A percentile compares a stretch with the other conserved stretches of the same genome.
Conservation (phyloP, 805 yeast species). For the Pichia exigua region DNA sequence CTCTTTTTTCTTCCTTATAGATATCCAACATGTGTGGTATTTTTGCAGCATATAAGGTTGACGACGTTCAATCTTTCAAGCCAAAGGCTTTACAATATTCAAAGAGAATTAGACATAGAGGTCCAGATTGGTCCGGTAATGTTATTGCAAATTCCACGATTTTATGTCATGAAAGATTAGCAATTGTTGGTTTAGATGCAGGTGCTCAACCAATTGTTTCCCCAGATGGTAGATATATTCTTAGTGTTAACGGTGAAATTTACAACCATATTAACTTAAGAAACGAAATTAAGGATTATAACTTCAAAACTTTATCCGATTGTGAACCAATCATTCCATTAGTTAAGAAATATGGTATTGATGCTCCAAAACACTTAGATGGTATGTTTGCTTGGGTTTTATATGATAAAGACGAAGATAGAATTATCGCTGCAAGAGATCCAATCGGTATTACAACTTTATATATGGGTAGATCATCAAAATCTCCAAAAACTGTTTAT, state of each 20-base stretch:
- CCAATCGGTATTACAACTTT: slow-evolving; percentile 96
- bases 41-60: slow-evolving; percentile 83
- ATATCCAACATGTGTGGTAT: slow-evolving; percentile 82
- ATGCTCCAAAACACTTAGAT: slow-evolving; percentile 87
- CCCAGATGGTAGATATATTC: slow-evolving; percentile 59
- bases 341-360: slow-evolving; percentile 76
- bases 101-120: slow-evolving; percentile 94
- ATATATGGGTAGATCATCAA: slow-evolving; percentile 80
- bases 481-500: slow-evolving; percentile 67
- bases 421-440: slow-evolving; percentile 95
- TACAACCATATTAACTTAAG: slow-evolving; percentile 93
- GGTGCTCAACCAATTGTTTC: slow-evolving; percentile 97
- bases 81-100: slow-evolving; percentile 83
- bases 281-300: slow-evolving; percentile 62
- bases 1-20: background rate
- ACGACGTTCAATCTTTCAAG: slow-evolving; percentile 73
- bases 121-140: slow-evolving; percentile 99
- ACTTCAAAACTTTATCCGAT: slow-evolving; percentile 80
- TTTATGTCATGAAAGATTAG: slow-evolving; percentile 90
- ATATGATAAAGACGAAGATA: slow-evolving; percentile 75
- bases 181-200: slow-evolving; percentile 93
- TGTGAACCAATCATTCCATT: slow-evolving; percentile 98
- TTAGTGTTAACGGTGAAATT: slow-evolving; percentile 96
- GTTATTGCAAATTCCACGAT: slow-evolving; percentile 69
- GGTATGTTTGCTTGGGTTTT: slow-evolving; percentile 98